Percentiles rank a stretch among this genome's conserved stretches.
Evolutionary conservation across 2,329 filamentous ascomycete genomes (phyloP).

Genomic region (Ilyonectria sp.): DNA sequence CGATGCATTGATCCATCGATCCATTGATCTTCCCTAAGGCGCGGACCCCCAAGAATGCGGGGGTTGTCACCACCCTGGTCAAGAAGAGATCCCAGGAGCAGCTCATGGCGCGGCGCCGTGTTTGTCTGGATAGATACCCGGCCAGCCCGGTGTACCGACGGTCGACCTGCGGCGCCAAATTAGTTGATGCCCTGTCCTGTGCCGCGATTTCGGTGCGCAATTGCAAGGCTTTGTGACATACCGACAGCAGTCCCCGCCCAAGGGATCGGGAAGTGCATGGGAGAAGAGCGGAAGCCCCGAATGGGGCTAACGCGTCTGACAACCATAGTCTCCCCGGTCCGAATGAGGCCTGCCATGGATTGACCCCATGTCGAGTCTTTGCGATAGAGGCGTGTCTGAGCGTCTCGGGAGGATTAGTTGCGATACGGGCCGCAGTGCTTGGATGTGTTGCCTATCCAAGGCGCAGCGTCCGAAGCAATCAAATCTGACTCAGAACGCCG

Average conservation of each 20-base stretch:
- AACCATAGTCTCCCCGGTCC: constrained; percentile 19
- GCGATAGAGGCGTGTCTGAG: constrained; percentile 22
- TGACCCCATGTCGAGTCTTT: constrained; percentile 9
- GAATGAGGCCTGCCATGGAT: constrained; percentile 22
- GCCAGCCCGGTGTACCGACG: constrained; percentile 16
- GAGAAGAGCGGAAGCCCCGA: constrained; percentile 11
- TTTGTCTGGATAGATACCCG: constrained; percentile 20
- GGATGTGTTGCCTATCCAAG: constrained; percentile 7
- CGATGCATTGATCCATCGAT: constrained; percentile 13
- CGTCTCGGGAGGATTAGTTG: constrained; percentile 13
- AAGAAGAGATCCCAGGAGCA: constrained; percentile 20
- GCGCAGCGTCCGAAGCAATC: constrained; percentile 6
- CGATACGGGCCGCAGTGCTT: constrained; percentile 26
- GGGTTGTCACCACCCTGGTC: constrained; percentile 3
- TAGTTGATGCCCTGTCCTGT: constrained; percentile 20
- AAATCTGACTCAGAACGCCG: constrained; percentile 33
- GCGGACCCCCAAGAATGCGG: constrained; percentile 10
- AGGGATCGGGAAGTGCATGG: constrained; percentile 27
- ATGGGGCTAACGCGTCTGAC: constrained; percentile 28
- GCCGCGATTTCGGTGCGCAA: constrained; percentile 9
- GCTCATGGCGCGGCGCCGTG: constrained; percentile 20
- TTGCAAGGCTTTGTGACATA: constrained; percentile 27
- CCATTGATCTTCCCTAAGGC: constrained; percentile 11
- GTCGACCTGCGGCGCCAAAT: constrained; percentile 10
- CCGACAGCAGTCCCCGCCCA: constrained; percentile 22